phyloP scores from a whole-genome alignment of 148 eudicot genomes.

The Polygonum aviculare region DNA sequence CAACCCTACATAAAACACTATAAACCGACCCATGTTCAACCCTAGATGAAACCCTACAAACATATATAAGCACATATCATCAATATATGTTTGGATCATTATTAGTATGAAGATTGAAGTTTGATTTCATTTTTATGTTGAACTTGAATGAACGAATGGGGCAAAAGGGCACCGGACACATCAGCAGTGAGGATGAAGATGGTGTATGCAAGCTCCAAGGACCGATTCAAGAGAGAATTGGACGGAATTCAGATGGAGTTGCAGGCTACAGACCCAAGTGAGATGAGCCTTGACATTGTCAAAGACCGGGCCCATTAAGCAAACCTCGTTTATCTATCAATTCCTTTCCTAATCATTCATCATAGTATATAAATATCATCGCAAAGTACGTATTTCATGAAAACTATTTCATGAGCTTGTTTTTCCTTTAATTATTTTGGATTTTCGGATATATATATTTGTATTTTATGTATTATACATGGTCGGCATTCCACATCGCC shows the following conservation, averaged over 20 bases:
- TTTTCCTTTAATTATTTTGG: background rate
- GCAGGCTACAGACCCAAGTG: conserved; percentile 22
- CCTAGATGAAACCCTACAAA: too few species aligned
- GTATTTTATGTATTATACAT: background rate
- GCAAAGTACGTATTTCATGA: background rate
- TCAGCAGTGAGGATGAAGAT: conserved; percentile 45
- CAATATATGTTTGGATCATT: too few species aligned
- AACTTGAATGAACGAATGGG: background rate
- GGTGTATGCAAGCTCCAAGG: conserved; percentile 33
- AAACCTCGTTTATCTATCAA: background rate
- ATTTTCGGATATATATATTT: background rate
- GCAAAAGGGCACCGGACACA: conserved; percentile 35
- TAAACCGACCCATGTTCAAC: too few species aligned
- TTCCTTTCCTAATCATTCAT: background rate
- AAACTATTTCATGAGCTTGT: background rate
- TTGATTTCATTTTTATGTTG: background rate
- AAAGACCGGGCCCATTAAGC: conserved; percentile 23
- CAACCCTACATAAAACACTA: too few species aligned
- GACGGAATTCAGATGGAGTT: conserved; percentile 11
- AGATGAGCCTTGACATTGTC: conserved; percentile 35
- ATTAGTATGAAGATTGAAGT: too few species aligned
- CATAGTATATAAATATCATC: background rate
- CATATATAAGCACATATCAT: too few species aligned
- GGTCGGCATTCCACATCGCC: background rate
- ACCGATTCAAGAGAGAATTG: conserved; percentile 14